phyloP scores from a whole-genome alignment of 805 yeast genomes.

The Candida rishiriensis region DNA sequence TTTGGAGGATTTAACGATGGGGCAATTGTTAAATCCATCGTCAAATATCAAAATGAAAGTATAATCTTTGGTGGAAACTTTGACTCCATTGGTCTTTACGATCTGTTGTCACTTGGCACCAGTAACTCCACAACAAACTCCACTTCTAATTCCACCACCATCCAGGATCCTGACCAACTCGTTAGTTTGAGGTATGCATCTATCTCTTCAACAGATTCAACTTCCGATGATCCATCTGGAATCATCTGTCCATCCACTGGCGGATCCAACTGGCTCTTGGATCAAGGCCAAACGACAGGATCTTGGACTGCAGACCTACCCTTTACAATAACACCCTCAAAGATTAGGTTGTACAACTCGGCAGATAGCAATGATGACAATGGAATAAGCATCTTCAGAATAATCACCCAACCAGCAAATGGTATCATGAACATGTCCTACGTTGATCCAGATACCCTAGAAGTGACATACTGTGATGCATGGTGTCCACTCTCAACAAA shows the following conservation, averaged over 20 bases:
- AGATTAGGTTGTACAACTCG: slow-evolving; percentile 68
- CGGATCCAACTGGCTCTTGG: slow-evolving; percentile 46
- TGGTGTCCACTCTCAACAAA: slow-evolving; percentile 69
- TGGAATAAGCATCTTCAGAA: slow-evolving; percentile 60
- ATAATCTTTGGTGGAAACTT: slow-evolving; percentile 82
- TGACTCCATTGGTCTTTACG: slow-evolving; percentile 50
- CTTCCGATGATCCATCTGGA: slow-evolving; percentile 26
- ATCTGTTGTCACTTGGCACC: slow-evolving; percentile 32
- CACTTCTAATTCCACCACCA: slow-evolving; percentile 31
- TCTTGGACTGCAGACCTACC: slow-evolving; percentile 64
- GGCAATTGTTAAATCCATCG: slow-evolving; percentile 59
- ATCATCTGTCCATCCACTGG: slow-evolving; percentile 56
- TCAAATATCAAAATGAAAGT: slow-evolving; percentile 41
- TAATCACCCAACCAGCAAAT: slow-evolving; percentile 70
- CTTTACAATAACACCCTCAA: slow-evolving; percentile 56
- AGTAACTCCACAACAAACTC: slow-evolving; percentile 25
- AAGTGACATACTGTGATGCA: slow-evolving; percentile 70
- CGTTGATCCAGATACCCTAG: slow-evolving; percentile 65
- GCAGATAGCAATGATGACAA: slow-evolving; percentile 33
- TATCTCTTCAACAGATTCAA: slow-evolving; percentile 43
- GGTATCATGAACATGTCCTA: slow-evolving; percentile 92
- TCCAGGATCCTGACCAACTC: slow-evolving; percentile 51
- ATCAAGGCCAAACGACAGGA: slow-evolving; percentile 40
- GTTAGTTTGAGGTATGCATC: slow-evolving; percentile 55
- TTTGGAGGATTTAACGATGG: slow-evolving; percentile 73